phyloP scores from a whole-genome alignment of 2,329 filamentous ascomycete genomes.

The Biscogniauxia mediterranea region DNA sequence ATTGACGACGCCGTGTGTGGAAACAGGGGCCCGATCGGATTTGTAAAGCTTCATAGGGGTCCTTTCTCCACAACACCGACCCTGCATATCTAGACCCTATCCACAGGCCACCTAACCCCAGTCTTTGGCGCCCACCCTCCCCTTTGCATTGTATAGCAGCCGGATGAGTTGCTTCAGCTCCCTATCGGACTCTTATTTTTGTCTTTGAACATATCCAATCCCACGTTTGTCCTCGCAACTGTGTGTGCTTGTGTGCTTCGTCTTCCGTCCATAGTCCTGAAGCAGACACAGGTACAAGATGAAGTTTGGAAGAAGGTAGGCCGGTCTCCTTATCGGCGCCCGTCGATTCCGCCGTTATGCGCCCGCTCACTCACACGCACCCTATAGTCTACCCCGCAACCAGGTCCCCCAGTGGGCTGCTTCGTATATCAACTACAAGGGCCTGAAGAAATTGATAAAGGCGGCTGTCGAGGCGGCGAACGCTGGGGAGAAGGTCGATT shows the following conservation, averaged over 20 bases:
- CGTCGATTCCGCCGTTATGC: conserved; percentile 15
- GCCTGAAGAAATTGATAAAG: conserved; percentile 94
- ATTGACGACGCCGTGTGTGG: neutral
- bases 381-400: conserved; percentile 67
- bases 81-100: neutral
- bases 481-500: conserved; percentile 74
- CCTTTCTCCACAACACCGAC: neutral
- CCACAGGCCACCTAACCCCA: neutral
- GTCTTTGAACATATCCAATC: neutral
- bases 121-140: neutral
- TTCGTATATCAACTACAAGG: conserved; percentile 86
- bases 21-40: neutral
- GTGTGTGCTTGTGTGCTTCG: neutral
- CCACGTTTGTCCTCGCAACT: neutral
- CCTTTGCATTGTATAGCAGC: neutral
- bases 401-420: conserved; percentile 86
- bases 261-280: conserved; percentile 1
- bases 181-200: neutral
- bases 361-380: conserved; percentile 14
- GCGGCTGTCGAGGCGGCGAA: conserved; percentile 64
- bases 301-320: conserved; percentile 65
- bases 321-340: neutral
- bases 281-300: conserved; percentile 36
- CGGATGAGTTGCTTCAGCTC: neutral
- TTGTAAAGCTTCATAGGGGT: neutral